These are phyloP conservation scores for Xylariales sp. DNA, from an alignment of 2,329 filamentous ascomycete species.

Conservation along the genomic window DNA sequence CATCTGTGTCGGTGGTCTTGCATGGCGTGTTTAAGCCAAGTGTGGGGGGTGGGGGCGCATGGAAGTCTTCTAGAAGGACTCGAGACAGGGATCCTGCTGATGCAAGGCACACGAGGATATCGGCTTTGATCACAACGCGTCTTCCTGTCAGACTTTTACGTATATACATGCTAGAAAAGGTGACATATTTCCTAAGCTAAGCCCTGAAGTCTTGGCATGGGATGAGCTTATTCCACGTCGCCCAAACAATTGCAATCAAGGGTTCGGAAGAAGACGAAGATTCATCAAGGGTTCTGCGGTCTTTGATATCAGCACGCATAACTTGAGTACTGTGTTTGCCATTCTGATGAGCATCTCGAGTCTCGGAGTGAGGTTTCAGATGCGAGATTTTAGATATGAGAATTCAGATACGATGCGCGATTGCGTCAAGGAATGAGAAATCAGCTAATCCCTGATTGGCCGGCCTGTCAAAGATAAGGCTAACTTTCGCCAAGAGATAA, in stretches of 20 bases:
- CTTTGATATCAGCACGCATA: no score
- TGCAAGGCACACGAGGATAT: slow-evolving; percentile 8
- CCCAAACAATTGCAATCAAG: background rate
- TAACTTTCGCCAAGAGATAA: slow-evolving; percentile 14
- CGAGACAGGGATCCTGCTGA: background rate
- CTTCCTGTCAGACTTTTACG: slow-evolving; percentile 11
- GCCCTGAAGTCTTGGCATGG: slow-evolving; percentile 5
- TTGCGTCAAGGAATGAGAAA: slow-evolving; percentile 21
- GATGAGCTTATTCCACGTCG: slow-evolving; percentile 9
- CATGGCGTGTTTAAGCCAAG: no score
- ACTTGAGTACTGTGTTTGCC: no score
- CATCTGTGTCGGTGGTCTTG: no score
- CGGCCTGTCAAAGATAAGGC: slow-evolving; percentile 4
- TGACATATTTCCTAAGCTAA: slow-evolving; percentile 5
- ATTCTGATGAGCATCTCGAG: no score
- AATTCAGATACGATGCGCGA: no score
- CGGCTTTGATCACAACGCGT: background rate
- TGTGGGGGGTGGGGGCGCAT: background rate
- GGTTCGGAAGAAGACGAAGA: no score
- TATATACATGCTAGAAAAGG: slow-evolving; percentile 13
- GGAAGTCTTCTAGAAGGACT: slow-evolving; percentile 7
- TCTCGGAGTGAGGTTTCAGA: no score
- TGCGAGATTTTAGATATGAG: no score
- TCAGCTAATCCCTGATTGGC: slow-evolving; percentile 16
- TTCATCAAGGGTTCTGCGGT: no score